Base-by-base conservation (phyloP, 768 basidiomycete species). In the Macrolepiota fuliginosa region DNA sequence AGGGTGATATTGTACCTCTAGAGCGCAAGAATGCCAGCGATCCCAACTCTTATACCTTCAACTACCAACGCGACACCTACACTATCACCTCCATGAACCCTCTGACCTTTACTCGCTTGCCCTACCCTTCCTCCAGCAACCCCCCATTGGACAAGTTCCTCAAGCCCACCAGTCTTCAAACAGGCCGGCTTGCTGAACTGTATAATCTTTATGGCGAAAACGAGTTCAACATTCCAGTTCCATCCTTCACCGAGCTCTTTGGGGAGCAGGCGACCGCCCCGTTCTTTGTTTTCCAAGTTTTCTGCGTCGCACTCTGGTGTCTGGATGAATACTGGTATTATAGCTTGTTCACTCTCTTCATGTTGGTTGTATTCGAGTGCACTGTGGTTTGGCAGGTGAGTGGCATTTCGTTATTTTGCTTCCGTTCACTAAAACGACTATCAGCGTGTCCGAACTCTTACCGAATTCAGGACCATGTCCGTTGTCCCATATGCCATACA, bases 271-370 rank as follows among this genome's bases (percentile, higher is more conserved):
- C 96, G 1, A 96, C 95, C 4, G 97, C 97, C 0, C 97, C 97
- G 0, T 99, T 99, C 83, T 99, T 99, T 74, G 97, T 99, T 27
- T 99, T 99, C 76, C 97, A 99, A 76, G 77, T 98, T 17, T 98
- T 99, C 76, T 98, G 97, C 65, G 97, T 98, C 1, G 94, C 92
- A 0, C 79, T 99, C 10, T 99, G 97, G 97, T 94, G 91, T 71
- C 75, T 99, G 68, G 97, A 99, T 68, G 97, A 98, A 72, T 99
- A 98, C 73, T 98, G 95, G 96, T 98, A 97, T 73, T 99, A 98
- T 80, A 91, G 91, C 59, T 73, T 99, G 42, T 99, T 99, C 78
- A 98, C 97, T 1, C 81, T 96, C 25, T 98, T 99, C 84, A 99
- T 99, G 97, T 81, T 99, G 37, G 78, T 99, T 51, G 90, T 97